phyloP scores from a whole-genome alignment of 176 grass and related monocot species.

The Cymbopogon citratus region DNA sequence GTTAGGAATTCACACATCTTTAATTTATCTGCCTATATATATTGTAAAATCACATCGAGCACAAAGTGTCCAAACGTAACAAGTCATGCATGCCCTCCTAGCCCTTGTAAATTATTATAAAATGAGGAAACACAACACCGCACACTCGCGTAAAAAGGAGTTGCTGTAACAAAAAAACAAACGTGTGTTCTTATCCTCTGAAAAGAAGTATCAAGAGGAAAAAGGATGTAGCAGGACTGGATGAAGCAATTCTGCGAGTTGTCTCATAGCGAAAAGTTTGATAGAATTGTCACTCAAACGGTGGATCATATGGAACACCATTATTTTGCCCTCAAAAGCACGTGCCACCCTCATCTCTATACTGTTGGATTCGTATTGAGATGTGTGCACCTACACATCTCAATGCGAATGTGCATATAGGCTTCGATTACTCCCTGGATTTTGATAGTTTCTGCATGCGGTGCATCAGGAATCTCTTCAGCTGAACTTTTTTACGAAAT shows the following conservation, averaged over 20 bases:
- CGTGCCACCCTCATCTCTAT: too few species aligned
- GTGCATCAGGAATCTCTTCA: constrained; percentile 12
- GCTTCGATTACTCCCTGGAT: constrained; percentile 32
- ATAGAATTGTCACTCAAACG: too few species aligned
- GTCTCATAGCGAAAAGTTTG: constrained; percentile 12
- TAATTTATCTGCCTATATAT: not conserved
- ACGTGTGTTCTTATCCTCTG: not conserved
- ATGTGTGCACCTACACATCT: too few species aligned
- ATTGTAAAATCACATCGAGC: too few species aligned
- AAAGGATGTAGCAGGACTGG: not conserved
- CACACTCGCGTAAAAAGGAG: constrained; percentile 6
- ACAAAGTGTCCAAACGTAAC: too few species aligned
- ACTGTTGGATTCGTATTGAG: too few species aligned
- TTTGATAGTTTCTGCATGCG: not conserved
- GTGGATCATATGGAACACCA: too few species aligned
- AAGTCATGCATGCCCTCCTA: too few species aligned
- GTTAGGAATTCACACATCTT: not conserved
- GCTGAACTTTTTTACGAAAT: constrained; percentile 14
- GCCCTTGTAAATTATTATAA: not conserved
- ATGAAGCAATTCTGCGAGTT: not conserved
- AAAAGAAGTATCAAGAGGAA: constrained; percentile 19
- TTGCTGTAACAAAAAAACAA: not conserved
- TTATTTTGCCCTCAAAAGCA: too few species aligned
- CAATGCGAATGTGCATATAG: not conserved
- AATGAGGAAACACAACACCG: not conserved